Base-by-base conservation (phyloP, 257 asterid species). In the Cordia subcordata region DNA sequence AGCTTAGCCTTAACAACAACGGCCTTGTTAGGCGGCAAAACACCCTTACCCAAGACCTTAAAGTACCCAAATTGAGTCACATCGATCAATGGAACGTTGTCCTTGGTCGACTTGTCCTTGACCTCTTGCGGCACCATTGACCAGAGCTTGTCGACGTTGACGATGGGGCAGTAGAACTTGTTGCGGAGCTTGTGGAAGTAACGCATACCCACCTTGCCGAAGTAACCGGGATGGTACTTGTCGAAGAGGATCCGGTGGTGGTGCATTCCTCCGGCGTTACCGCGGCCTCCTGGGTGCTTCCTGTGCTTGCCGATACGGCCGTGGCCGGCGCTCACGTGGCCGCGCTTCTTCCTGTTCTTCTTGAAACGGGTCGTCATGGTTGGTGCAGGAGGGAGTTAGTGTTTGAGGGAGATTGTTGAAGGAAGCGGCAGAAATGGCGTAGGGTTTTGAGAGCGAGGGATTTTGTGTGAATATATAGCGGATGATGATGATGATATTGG, bases 281-380 rank as follows among this genome's bases (percentile, higher is more conserved):
- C 94, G 13, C 94, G 85, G 21, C 94, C 94, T 4, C 85, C 86
- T n/a, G 93, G 93, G 49, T 84, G 93, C 86, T 84, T 84, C 60
- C 88, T 79, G 74, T 84, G 94, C 59, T 85, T 85, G 0, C 94
- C 94, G 62, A 85, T 68, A 65, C 94, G 94, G 0, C 94, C 94
- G 50, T 85, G 94, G 0, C 94, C 94, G 61, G 94, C 94, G 71
- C 87, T 79, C 39, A 85, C 94, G 71, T 85, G 94, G 67, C 94
- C 94, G 3, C 94, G 68, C 94, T 85, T 85, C 94, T 85, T 82
- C 64, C 94, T 76, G 61, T 82, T 77, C 84, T 85, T 85, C 94
- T 78, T 85, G 68, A 80, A 74, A 10, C 85, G 64, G 35, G 35
- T 27, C 6, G 35, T 27, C 35, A 27, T 27, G 35, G 35, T 6